Evolutionary conservation across 2,329 filamentous ascomycete genomes (phyloP), one percentile per base, ranked within the genome.

Genomic region (Hymenoscyphus linearis): DNA sequence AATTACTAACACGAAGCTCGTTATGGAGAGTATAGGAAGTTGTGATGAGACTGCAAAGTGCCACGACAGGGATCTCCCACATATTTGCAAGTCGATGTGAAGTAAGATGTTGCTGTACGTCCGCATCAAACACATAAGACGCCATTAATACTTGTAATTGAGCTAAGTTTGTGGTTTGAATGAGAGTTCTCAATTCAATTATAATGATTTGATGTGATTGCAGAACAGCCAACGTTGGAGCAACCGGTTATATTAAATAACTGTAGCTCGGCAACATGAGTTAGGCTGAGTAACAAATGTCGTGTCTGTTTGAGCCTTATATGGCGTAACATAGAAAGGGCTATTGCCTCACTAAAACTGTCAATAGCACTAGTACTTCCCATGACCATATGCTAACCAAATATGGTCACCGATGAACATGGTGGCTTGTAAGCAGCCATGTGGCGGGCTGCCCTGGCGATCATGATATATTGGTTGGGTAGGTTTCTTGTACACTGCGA

Each of bases 11-110:
- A 58, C 59, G 44, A 27, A 61, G 31, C 52, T 70, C 69, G 62
- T 69, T 64, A 35, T 65, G 61, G 10, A 72, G 54, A n/a, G 68
- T 68, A 57, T 70, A 72, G 12, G 66, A 60, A n/a, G 65, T 68
- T 12, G 67, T 69, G 14, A 71, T 62, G 14, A 66, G 14, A 4
- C 68, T 66, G 9, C 62, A 65, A 16, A 61, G 57, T 18, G 59
- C 36, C 5, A 66, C 64, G 36, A 68, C 59, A 2, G 67, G 50
- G 2, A 69, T 22, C 54, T 72, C 69, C 62, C 64, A 69, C 35
- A 57, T 65, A 12, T 65, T 67, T 18, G 62, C 65, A 22, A 71
- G 59, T 2, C 55, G 58, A 12, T 40, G 50, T 25, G 57, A 54
- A 25, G 62, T 52, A 55, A 61, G 68, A 26, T 61, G 47, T 44